phyloP scores from a whole-genome alignment of 2,329 filamentous ascomycete species.

The Purpureocillium lavendulum region DNA sequence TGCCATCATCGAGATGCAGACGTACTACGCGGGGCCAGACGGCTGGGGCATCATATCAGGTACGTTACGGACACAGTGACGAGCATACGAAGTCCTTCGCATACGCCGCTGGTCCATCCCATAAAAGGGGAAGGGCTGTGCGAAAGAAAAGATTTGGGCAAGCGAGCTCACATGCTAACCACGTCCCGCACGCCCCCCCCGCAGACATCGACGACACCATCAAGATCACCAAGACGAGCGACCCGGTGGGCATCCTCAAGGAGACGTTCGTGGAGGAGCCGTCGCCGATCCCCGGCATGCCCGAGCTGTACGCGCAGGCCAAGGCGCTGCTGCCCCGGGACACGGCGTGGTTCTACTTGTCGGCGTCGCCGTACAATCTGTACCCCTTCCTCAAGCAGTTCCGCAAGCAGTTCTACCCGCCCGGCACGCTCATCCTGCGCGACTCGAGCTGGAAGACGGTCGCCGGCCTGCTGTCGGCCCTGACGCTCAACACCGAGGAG shows the following conservation, averaged over 20 bases:
- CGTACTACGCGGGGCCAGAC: slow-evolving; percentile 63
- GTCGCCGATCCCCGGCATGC: slow-evolving; percentile 69
- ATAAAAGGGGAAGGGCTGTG: no score
- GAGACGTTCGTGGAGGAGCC: slow-evolving; percentile 77
- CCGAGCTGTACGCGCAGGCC: slow-evolving; percentile 67
- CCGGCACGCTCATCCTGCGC: slow-evolving; percentile 74
- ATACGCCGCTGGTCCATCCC: no score
- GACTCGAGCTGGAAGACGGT: slow-evolving; percentile 83
- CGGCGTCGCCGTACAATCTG: slow-evolving; percentile 87
- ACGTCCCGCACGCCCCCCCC: no score
- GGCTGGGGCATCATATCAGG: slow-evolving; percentile 81
- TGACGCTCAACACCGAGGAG: slow-evolving; percentile 72
- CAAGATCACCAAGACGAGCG: slow-evolving; percentile 78
- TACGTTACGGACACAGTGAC: slow-evolving; percentile 25
- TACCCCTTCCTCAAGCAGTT: slow-evolving; percentile 81
- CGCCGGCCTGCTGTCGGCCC: slow-evolving; percentile 65
- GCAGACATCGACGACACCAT: slow-evolving; percentile 93
- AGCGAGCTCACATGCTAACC: no score
- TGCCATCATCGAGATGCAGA: slow-evolving; percentile 56
- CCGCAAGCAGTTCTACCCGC: slow-evolving; percentile 60
- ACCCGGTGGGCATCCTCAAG: slow-evolving; percentile 70
- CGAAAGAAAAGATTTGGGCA: no score
- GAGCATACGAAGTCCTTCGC: no score
- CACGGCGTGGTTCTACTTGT: slow-evolving; percentile 86
- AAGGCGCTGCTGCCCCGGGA: slow-evolving; percentile 41